phyloP scores from a whole-genome alignment of 2,329 filamentous ascomycete species.

The Trichoderma harzianum region DNA sequence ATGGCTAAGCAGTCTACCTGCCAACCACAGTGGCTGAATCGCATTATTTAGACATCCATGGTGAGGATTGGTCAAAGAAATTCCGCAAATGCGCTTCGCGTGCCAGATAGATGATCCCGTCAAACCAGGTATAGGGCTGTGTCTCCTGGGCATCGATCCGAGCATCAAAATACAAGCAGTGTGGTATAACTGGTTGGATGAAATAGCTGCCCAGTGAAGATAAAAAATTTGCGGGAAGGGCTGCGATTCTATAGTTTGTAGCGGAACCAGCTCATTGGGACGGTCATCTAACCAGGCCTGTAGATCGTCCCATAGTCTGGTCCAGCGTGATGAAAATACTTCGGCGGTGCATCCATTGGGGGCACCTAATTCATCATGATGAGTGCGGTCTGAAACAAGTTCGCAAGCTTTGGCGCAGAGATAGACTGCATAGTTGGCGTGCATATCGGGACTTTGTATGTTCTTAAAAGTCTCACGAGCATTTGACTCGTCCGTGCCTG shows the following conservation, averaged over 20 bases:
- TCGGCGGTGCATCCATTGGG: constrained; percentile 41
- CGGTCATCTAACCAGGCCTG: constrained; percentile 46
- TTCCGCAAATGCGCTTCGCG: constrained; percentile 29
- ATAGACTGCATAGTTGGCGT: constrained; percentile 59
- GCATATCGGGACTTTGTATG: constrained; percentile 45
- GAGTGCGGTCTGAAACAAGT: constrained; percentile 47
- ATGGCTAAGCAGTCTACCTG: constrained; percentile 53
- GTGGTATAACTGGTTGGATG: constrained; percentile 55
- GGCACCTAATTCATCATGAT: constrained; percentile 45
- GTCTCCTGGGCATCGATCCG: constrained; percentile 29
- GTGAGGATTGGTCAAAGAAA: constrained; percentile 48
- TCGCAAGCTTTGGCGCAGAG: constrained; percentile 51
- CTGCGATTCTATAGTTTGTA: constrained; percentile 40
- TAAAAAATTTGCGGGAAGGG: constrained; percentile 54
- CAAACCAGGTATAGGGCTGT: neutral
- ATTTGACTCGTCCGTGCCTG: neutral
- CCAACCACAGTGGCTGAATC: constrained; percentile 56
- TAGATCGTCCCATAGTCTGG: constrained; percentile 47
- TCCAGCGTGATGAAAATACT: constrained; percentile 44
- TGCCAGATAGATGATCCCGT: constrained; percentile 49
- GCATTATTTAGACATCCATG: constrained; percentile 55
- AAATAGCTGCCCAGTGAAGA: constrained; percentile 52
- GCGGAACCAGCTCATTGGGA: constrained; percentile 45
- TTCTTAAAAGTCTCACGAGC: neutral
- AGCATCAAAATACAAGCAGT: constrained; percentile 53